A percentile compares a stretch with the other conserved stretches of the same genome.
Conservation (phyloP, 129 eudicot genomes). For the Solidago caesia region DNA sequence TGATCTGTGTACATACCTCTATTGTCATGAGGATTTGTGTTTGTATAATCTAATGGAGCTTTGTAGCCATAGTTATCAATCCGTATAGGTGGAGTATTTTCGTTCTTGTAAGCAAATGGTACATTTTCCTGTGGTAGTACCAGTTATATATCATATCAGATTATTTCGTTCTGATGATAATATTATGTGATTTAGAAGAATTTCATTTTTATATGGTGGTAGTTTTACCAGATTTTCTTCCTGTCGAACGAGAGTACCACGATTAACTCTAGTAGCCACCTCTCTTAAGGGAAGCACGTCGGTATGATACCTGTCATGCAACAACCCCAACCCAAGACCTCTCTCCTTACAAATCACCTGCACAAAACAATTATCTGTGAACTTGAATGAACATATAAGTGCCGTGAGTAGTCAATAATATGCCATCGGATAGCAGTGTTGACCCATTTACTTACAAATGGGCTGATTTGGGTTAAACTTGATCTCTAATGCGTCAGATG, state of each 20-base stretch:
- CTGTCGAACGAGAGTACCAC: slow-evolving; percentile 45
- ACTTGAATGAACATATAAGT: not conserved
- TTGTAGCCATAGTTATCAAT: slow-evolving; percentile 44
- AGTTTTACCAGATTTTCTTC: slow-evolving; percentile 47
- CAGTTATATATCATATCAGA: not conserved
- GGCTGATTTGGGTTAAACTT: not conserved
- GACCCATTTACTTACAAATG: not conserved
- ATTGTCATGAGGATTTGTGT: slow-evolving; percentile 40
- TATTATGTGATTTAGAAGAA: not conserved
- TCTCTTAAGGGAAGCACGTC: slow-evolving; percentile 40
- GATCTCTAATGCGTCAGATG: not conserved
- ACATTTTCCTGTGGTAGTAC: slow-evolving; percentile 29
- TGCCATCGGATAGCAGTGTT: too few relatives aligned
- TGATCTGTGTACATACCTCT: slow-evolving; percentile 38
- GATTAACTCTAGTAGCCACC: slow-evolving; percentile 40
- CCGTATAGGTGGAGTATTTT: slow-evolving; percentile 33
- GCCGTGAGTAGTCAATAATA: not conserved
- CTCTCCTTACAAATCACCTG: slow-evolving; percentile 81
- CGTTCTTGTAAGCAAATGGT: slow-evolving; percentile 42
- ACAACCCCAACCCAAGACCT: slow-evolving; percentile 63
- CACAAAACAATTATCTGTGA: slow-evolving; percentile 13
- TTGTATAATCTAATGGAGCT: slow-evolving; percentile 33
- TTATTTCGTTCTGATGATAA: not conserved
- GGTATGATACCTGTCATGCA: slow-evolving; percentile 38
- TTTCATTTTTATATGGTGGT: not conserved